These are phyloP conservation scores for Phialophora tarda DNA, from an alignment of 2,329 filamentous ascomycete genomes.

Conservation along the genomic window DNA sequence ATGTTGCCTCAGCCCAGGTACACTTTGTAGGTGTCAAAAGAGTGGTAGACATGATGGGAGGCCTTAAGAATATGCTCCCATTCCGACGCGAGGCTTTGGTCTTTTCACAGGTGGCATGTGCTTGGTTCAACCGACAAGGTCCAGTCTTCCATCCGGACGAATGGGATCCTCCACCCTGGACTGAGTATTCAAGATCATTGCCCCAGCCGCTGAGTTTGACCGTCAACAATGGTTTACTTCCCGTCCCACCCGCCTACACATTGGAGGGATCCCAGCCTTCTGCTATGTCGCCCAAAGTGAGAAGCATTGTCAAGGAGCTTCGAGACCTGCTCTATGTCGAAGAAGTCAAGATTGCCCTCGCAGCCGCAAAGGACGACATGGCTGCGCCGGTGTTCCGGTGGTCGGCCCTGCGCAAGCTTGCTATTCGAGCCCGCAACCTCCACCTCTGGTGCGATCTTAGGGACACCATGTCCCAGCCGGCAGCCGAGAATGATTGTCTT, in stretches of 20 bases:
- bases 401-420: slow-evolving; percentile 10
- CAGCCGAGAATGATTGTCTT: not conserved
- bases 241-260: not conserved
- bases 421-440: slow-evolving; percentile 7
- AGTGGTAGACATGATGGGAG: not conserved
- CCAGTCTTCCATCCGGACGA: not conserved
- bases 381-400: not conserved
- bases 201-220: not conserved
- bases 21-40: slow-evolving; percentile 1
- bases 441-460: slow-evolving; percentile 1
- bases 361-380: not conserved
- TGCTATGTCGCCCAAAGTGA: not conserved
- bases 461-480: not conserved
- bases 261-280: not conserved
- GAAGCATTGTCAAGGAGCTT: not conserved
- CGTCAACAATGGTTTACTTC: not conserved
- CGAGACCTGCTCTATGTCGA: slow-evolving; percentile 5
- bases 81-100: not conserved
- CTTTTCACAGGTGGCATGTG: slow-evolving; percentile 1
- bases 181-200: not conserved
- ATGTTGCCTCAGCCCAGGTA: too few relatives aligned
- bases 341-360: slow-evolving; percentile 4
- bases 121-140: slow-evolving; percentile 8
- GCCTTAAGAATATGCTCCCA: not conserved
- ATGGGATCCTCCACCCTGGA: slow-evolving; percentile 2